Percentiles rank a stretch among this genome's conserved stretches.
Conservation (phyloP, 495 filamentous ascomycete species). For the Poronia punctata region DNA sequence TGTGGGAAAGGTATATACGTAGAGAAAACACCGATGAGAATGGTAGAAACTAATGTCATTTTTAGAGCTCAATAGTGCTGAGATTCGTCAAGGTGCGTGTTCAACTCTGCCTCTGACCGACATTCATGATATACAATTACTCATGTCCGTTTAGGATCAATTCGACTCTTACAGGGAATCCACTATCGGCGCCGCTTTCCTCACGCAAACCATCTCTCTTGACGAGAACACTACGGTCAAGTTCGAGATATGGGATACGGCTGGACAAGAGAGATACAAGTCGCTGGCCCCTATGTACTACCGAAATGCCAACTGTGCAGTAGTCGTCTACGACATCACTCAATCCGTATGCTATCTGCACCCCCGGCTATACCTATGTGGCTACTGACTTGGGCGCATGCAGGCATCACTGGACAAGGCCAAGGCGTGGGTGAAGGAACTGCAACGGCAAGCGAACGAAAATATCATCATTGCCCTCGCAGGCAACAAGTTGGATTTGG, state of each 20-base stretch:
- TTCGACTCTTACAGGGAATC: constrained; percentile 99
- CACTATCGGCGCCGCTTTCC: constrained; percentile 96
- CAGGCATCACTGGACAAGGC: constrained; percentile 96
- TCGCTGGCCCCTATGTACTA: constrained; percentile 99
- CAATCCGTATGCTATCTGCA: constrained; percentile 67
- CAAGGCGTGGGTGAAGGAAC: constrained; percentile 98
- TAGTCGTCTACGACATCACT: constrained; percentile 98
- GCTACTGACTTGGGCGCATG: constrained; percentile 1
- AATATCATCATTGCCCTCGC: constrained; percentile 98
- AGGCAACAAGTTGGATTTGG: constrained; percentile 95
- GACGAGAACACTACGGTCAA: constrained; percentile 98
- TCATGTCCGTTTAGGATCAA: constrained; percentile 65
- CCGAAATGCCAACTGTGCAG: constrained; percentile 96
- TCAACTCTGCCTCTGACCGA: neutral
- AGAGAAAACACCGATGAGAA: neutral
- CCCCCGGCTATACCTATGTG: constrained; percentile 3
- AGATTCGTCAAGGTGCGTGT: constrained; percentile 87
- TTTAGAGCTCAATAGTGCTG: constrained; percentile 88
- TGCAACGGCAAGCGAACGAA: constrained; percentile 97
- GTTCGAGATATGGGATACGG: constrained; percentile 99
- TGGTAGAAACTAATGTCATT: constrained; percentile 6
- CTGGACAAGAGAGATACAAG: constrained; percentile 97
- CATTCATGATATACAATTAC: constrained; percentile 3
- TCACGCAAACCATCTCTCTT: constrained; percentile 96
- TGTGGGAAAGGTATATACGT: constrained; percentile 75